Conservation (phyloP, 768 basidiomycete genomes). For the Lentinula detonsa region DNA sequence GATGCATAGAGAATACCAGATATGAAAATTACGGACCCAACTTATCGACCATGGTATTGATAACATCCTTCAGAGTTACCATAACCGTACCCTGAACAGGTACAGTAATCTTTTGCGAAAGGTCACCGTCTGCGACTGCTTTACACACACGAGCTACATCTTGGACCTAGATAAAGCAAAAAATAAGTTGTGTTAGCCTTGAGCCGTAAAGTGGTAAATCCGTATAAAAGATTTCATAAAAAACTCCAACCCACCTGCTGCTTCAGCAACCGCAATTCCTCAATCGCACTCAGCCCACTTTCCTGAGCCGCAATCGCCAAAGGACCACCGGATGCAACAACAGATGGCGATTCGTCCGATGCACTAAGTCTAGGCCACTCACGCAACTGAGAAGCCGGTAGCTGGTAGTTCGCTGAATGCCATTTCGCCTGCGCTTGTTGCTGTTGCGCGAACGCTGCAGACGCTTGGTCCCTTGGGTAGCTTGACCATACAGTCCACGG, state of each 20-base stretch:
- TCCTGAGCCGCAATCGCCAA: constrained; percentile 51
- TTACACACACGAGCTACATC: constrained; percentile 68
- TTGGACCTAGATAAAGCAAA: constrained; percentile 36
- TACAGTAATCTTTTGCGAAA: constrained; percentile 66
- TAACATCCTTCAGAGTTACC: constrained; percentile 67
- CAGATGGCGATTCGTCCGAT: constrained; percentile 18
- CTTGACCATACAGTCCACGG: background rate
- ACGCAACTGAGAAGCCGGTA: background rate
- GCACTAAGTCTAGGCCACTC: constrained; percentile 2
- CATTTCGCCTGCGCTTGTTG: constrained; percentile 5
- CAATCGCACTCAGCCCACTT: constrained; percentile 57
- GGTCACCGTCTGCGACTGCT: constrained; percentile 62
- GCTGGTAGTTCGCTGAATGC: background rate
- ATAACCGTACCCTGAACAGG: constrained; percentile 64
- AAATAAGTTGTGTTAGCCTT: background rate
- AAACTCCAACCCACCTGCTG: constrained; percentile 33
- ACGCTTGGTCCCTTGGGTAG: constrained; percentile 6
- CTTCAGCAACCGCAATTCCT: constrained; percentile 67
- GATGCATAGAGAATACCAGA: background rate
- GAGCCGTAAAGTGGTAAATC: background rate
- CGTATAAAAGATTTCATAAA: background rate
- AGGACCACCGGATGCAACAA: constrained; percentile 50
- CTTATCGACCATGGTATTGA: constrained; percentile 44
- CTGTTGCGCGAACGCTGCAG: constrained; percentile 3
- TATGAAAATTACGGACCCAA: constrained; percentile 13